phyloP scores from a whole-genome alignment of 148 eudicot genomes.

The Polygonum aviculare region DNA sequence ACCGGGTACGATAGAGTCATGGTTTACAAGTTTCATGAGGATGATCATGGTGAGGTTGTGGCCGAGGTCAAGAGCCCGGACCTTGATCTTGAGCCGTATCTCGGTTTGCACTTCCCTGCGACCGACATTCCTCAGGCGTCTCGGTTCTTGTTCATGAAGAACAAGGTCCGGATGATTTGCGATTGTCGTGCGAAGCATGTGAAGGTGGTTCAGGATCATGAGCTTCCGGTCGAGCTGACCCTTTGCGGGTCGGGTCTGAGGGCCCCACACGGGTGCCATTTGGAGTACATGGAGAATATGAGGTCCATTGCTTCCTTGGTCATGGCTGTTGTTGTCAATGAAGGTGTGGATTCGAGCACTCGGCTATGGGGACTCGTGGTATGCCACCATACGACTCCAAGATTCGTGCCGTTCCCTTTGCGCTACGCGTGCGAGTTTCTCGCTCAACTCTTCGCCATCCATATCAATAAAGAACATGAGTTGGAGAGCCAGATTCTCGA shows the following conservation, averaged over 20 bases:
- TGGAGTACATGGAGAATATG: slow-evolving; percentile 91
- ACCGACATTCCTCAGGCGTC: slow-evolving; percentile 97
- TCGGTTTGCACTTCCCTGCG: slow-evolving; percentile 91
- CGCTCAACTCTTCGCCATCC: slow-evolving; percentile 85
- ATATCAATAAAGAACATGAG: slow-evolving; percentile 75
- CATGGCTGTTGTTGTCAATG: slow-evolving; percentile 87
- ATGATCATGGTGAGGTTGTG: slow-evolving; percentile 92
- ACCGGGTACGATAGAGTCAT: slow-evolving; percentile 93
- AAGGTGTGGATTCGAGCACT: slow-evolving; percentile 49
- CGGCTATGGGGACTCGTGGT: slow-evolving; percentile 94
- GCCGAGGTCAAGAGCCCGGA: slow-evolving; percentile 70
- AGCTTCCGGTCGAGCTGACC: slow-evolving; percentile 57
- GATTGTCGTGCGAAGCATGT: slow-evolving; percentile 73
- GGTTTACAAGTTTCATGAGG: slow-evolving; percentile 92
- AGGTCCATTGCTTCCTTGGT: slow-evolving; percentile 88
- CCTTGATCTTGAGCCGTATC: slow-evolving; percentile 53
- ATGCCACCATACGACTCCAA: slow-evolving; percentile 72
- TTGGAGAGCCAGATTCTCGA: slow-evolving; percentile 70
- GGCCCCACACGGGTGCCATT: slow-evolving; percentile 90
- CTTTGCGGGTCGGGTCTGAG: slow-evolving; percentile 87
- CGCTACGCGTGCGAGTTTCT: slow-evolving; percentile 92
- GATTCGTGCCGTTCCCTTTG: slow-evolving; percentile 91
- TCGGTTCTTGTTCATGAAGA: slow-evolving; percentile 80
- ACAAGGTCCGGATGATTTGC: slow-evolving; percentile 82
- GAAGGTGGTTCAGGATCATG: slow-evolving; percentile 64